A percentile compares a stretch with the other conserved stretches of the same genome.
These are phyloP conservation scores for Entelexis sorbosivorans DNA, from an alignment of 1,139 yeast species.

Conservation along the genomic window DNA sequence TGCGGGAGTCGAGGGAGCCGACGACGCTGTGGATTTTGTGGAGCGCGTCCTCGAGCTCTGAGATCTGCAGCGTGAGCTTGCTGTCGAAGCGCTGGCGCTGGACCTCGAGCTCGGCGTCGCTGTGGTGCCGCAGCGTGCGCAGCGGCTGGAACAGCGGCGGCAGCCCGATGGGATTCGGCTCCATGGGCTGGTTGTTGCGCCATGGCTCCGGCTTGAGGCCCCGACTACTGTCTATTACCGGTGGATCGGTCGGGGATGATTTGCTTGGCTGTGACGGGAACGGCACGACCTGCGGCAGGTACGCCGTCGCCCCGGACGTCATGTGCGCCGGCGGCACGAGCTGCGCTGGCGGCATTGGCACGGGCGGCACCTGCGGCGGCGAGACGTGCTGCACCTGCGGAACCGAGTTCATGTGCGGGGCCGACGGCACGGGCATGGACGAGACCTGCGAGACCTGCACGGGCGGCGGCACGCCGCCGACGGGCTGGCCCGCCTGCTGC, in stretches of 20 bases:
- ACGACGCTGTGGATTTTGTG: constrained; percentile 3
- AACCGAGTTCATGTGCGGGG: neutral
- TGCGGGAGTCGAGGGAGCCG: constrained; percentile 4
- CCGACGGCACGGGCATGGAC: neutral
- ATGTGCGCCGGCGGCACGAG: constrained; percentile 5
- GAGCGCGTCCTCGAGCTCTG: constrained; percentile 3
- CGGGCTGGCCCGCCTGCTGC: neutral
- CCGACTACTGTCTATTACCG: constrained; percentile 3
- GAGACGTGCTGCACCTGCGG: neutral
- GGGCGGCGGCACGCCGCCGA: neutral
- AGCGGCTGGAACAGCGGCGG: constrained; percentile 7
- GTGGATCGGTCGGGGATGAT: constrained; percentile 1
- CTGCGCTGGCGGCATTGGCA: neutral
- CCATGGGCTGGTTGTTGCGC: constrained; percentile 9
- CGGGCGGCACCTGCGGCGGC: constrained; percentile 3
- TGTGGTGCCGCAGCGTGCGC: constrained; percentile 5
- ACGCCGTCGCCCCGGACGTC: constrained; percentile 3
- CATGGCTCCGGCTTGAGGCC: constrained; percentile 3
- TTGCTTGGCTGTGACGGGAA: neutral
- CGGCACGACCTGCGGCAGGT: constrained; percentile 7
- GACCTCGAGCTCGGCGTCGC: constrained; percentile 5
- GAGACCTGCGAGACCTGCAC: neutral
- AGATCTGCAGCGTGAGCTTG: constrained; percentile 5
- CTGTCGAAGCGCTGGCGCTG: constrained; percentile 5
- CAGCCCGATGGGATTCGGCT: constrained; percentile 5